Evolutionary conservation across 2,329 filamentous ascomycete genomes (phyloP).

Genomic region (Exophiala bonariae): DNA sequence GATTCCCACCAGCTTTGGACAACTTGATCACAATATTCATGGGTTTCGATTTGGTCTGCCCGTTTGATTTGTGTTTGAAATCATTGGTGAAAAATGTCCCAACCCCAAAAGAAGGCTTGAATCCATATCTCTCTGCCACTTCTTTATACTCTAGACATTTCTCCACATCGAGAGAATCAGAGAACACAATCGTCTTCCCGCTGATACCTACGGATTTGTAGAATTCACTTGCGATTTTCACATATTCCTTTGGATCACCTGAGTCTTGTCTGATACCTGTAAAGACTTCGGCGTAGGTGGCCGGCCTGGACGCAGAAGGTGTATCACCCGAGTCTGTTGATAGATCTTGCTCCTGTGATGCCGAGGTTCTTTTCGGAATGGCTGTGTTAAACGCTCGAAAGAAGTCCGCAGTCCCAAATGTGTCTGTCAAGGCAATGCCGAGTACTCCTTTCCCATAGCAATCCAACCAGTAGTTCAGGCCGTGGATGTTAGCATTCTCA

Average conservation of each 20-base stretch:
- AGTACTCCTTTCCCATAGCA: constrained; percentile 86
- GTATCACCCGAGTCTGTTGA: constrained; percentile 38
- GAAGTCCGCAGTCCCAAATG: constrained; percentile 90
- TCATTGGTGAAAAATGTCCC: constrained; percentile 97
- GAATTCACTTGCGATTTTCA: constrained; percentile 76
- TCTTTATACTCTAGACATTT: constrained; percentile 87
- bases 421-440: constrained; percentile 90
- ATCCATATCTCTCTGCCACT: constrained; percentile 74
- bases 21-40: constrained; percentile 99
- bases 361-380: constrained; percentile 48
- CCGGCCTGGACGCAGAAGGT: constrained; percentile 37
- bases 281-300: constrained; percentile 78
- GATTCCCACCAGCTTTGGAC: constrained; percentile 75
- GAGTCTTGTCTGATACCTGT: constrained; percentile 87
- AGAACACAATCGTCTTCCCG: constrained; percentile 90
- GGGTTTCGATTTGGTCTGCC: constrained; percentile 77
- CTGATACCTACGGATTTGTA: constrained; percentile 74
- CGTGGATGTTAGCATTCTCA: constrained; percentile 76
- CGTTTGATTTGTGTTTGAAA: constrained; percentile 68
- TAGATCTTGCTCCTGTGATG: constrained; percentile 39
- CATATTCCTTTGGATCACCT: constrained; percentile 77
- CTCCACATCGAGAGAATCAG: constrained; percentile 90
- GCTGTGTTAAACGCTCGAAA: constrained; percentile 77
- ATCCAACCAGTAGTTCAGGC: constrained; percentile 82
- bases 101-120: constrained; percentile 87